A percentile compares a stretch with the other conserved stretches of the same genome.
Conservation (phyloP, 2,329 filamentous ascomycete species). For the Phialophora expanda region DNA sequence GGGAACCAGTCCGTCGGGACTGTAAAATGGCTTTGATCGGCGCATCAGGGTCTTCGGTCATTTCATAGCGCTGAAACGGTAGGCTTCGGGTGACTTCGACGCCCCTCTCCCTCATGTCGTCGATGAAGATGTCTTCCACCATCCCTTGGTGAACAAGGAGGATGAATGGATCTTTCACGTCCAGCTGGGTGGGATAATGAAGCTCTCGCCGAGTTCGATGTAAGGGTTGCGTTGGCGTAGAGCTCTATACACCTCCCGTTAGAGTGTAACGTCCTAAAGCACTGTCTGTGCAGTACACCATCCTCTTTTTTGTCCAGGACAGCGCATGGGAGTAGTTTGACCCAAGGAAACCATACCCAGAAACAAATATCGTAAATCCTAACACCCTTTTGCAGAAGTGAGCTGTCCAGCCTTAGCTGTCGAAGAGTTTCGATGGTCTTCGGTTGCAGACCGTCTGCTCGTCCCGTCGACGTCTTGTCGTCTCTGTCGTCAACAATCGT, state of each 20-base stretch:
- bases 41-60: background rate
- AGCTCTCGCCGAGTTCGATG: background rate
- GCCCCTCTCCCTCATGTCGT: background rate
- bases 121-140: background rate
- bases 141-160: background rate
- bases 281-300: no score
- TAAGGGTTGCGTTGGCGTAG: background rate
- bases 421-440: constrained; percentile 79
- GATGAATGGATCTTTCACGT: background rate
- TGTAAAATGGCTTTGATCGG: background rate
- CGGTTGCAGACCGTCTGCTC: constrained; percentile 74
- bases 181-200: background rate
- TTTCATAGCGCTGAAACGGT: background rate
- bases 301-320: no score
- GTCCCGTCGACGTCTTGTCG: constrained; percentile 70
- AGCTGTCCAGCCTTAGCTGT: constrained; percentile 42
- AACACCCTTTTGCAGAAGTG: background rate
- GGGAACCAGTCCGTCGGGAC: background rate
- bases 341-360: background rate
- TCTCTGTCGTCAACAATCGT: constrained; percentile 69
- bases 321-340: background rate
- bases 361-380: background rate
- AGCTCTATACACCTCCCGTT: no score
- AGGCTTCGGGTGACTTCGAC: background rate
- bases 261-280: no score